These are phyloP conservation scores for Truncatella angustata DNA, from an alignment of 2,329 filamentous ascomycete genomes.

Conservation along the genomic window DNA sequence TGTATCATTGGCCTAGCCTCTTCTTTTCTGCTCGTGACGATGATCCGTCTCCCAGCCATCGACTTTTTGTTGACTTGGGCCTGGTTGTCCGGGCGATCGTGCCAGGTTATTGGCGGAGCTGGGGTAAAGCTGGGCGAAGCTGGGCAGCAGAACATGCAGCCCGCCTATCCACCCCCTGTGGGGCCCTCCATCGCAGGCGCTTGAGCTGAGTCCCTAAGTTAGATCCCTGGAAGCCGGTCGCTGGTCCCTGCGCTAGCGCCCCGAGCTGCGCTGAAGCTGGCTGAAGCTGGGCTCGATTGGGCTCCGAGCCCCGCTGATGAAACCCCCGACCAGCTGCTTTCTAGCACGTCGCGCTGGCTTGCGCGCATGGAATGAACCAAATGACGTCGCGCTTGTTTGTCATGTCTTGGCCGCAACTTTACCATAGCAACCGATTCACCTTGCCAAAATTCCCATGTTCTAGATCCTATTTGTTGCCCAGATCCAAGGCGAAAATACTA, in stretches of 20 bases:
- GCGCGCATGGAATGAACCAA: background rate
- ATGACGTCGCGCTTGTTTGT: background rate
- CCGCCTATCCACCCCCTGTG: no score
- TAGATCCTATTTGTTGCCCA: no score
- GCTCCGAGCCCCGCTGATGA: background rate
- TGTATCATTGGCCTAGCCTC: slow-evolving; percentile 10
- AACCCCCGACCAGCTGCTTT: background rate
- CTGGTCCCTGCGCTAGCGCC: slow-evolving; percentile 1
- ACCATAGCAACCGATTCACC: background rate
- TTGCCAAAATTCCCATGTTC: no score
- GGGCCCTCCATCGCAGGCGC: no score
- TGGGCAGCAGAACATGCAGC: background rate
- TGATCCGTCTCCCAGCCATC: slow-evolving; percentile 11
- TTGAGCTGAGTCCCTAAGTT: background rate
- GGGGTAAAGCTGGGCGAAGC: background rate
- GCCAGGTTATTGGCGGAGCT: background rate
- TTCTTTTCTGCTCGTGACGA: slow-evolving; percentile 5
- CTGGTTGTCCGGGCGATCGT: slow-evolving; percentile 4
- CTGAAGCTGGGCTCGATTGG: slow-evolving; percentile 1
- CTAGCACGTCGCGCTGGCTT: background rate
- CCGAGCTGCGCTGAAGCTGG: background rate
- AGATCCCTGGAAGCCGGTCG: background rate
- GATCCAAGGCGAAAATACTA: no score
- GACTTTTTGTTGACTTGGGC: slow-evolving; percentile 9
- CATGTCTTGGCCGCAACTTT: no score